Evolutionary conservation across 257 asterid species (phyloP), one percentile per base, ranked within the genome.

Genomic region (Solanum microdontum): DNA sequence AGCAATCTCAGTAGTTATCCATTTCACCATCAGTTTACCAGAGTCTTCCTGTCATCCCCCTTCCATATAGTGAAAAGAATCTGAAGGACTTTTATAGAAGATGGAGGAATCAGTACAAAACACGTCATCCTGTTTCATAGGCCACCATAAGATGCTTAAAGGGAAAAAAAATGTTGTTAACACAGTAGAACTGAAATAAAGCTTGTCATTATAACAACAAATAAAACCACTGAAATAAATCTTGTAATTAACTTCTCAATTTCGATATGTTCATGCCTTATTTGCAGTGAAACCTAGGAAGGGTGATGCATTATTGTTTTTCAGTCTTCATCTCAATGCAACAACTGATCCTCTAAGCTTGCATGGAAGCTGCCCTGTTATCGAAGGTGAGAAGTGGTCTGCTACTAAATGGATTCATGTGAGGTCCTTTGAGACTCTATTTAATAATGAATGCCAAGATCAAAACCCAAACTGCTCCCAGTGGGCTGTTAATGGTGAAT

Each of bases 351-450:
- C 91, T 7, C 23, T 88, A 17, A 95, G 98, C 95, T 91, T 97
- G 93, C 98, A 95, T 11, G 98, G 98, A 43, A 96, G 98, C 90
- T 96, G 99, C 74, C 99, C 98, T 0, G 98, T 96, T 14, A 92
- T 95, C 34, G 94, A 94, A 87, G 98, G 98, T 15, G 98, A 97
- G 91, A 94, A 97, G 88, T 95, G 99, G 98, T 94, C 98, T 0
- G 98, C 98, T 13, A 96, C 99, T 8, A 95, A 95, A 91, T 96
- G 99, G 98, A 95, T 96, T 87, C 98, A 94, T 26, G 98, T 94
- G 87, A 92, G 93, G 87, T 87, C 95, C 15, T 95, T 95, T 8
- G 98, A 94, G 3, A 14, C 33, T 11, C 37, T 86, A n/a, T 17
- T 90, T 2, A 40, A 34, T 30, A 40, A 55, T 32, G 88, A 84